Conservation (phyloP, 805 yeast species). For the Kodamaea nitidulidarum region DNA sequence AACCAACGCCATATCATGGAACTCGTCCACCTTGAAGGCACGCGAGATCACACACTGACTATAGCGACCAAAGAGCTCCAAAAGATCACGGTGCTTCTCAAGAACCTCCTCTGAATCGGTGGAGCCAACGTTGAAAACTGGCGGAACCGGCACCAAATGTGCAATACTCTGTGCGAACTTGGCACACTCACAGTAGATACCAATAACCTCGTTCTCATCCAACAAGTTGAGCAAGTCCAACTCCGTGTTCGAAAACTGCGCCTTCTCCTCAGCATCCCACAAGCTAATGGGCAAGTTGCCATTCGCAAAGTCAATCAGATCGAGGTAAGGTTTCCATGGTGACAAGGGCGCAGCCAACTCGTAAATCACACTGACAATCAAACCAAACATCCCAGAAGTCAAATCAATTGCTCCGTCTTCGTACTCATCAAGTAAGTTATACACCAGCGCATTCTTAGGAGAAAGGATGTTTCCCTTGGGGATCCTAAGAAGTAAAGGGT, state of each 20-base stretch:
- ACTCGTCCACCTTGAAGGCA: conserved; percentile 77
- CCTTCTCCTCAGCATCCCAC: conserved; percentile 54
- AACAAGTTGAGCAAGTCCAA: conserved; percentile 56
- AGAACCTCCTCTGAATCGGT: conserved; percentile 17
- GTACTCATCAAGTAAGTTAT: conserved; percentile 62
- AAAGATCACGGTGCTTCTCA: conserved; percentile 19
- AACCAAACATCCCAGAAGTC: conserved; percentile 53
- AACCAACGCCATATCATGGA: conserved; percentile 69
- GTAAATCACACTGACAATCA: conserved; percentile 67
- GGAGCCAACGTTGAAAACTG: conserved; percentile 23
- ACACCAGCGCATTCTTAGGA: conserved; percentile 55
- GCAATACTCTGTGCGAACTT: conserved; percentile 36
- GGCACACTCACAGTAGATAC: conserved; percentile 37
- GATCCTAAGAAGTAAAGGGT: conserved; percentile 47
- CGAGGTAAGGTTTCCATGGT: conserved; percentile 77
- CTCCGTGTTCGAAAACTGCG: conserved; percentile 56
- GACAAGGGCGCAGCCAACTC: conserved; percentile 58
- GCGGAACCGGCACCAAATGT: conserved; percentile 32
- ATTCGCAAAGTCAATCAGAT: conserved; percentile 42
- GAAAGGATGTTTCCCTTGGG: conserved; percentile 61
- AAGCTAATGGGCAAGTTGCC: conserved; percentile 55
- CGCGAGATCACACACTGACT: conserved; percentile 67
- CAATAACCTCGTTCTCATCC: conserved; percentile 42
- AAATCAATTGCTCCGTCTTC: conserved; percentile 32
- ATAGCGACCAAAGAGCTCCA: conserved; percentile 50